Conservation (phyloP, 805 yeast genomes). For the Myxozyma monticola region DNA sequence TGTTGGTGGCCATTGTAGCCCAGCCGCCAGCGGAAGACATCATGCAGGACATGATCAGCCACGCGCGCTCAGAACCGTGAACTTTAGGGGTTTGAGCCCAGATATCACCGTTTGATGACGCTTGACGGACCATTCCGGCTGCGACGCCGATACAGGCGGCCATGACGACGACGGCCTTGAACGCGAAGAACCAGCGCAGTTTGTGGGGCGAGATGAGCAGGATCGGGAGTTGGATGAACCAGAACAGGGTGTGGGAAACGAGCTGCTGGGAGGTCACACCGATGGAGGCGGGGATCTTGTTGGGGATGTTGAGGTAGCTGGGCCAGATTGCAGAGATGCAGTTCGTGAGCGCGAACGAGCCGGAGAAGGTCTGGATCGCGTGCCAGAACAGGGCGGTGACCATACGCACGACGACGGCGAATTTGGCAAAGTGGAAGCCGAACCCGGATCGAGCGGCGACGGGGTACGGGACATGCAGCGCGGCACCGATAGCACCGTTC, state of each 20-base stretch:
- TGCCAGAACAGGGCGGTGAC: constrained; percentile 32
- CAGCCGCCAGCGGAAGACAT: constrained; percentile 35
- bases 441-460: constrained; percentile 77
- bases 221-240: constrained; percentile 29
- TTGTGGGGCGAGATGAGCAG: constrained; percentile 31
- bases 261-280: constrained; percentile 31
- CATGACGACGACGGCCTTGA: constrained; percentile 28
- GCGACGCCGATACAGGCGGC: constrained; percentile 28
- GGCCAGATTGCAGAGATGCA: constrained; percentile 32
- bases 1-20: constrained; percentile 37
- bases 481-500: constrained; percentile 77
- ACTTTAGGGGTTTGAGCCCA: constrained; percentile 25
- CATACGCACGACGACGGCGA: constrained; percentile 26
- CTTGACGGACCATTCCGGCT: constrained; percentile 27
- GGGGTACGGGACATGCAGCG: constrained; percentile 83
- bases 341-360: constrained; percentile 26
- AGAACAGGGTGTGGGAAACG: constrained; percentile 24
- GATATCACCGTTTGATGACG: constrained; percentile 20
- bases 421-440: constrained; percentile 46
- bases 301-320: constrained; percentile 27
- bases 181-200: constrained; percentile 26
- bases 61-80: constrained; percentile 30
- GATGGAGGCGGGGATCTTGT: constrained; percentile 25
- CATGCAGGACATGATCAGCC: constrained; percentile 32
- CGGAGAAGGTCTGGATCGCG: constrained; percentile 28